Evolutionary conservation across 2,329 filamentous ascomycete genomes (phyloP), one percentile per base, ranked within the genome.

Genomic region (Trichoderma citrinoviride): DNA sequence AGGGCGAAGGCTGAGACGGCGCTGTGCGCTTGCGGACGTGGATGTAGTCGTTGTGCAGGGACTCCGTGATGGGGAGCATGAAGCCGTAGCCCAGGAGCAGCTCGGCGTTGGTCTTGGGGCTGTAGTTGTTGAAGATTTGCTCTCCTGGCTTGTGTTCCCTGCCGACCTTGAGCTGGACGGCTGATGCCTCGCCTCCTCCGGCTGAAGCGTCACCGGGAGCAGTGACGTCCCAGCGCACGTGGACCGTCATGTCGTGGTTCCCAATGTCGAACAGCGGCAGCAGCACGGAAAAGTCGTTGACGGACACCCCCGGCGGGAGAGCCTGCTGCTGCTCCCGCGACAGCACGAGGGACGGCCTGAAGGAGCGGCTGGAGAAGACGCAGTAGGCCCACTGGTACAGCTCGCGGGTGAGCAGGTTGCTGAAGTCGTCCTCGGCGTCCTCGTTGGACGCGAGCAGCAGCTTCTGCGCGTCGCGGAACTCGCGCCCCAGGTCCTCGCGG

Each of bases 21-120:
- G 25, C 40, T 0, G 61, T 73, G 33, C 79, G 77, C 71, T 82
- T 85, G 61, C 83, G 80, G 10, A 87, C 76, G 70, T 87, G 85
- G 0, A 84, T 74, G 70, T 87, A 87, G 72, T 87, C 85, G 69
- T 87, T 87, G 71, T 87, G 85, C 64, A 87, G 75, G 5, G 71
- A 73, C 0, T 76, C 73, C 0, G 78, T 79, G 61, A 80, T 76
- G 1, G 82, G 80, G 0, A 88, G 72, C 67, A 84, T 79, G 71
- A 89, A 89, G 2, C 86, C 86, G 70, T 90, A 90, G 0, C 83
- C 86, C 2, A 89, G 77, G 1, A 90, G 79, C 25, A 90, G 77
- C 76, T 91, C 88, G 65, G 88, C 89, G 70, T 92, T 93, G 7
- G 89, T 90, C 75, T 91, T 90, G 71, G 79, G 74, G 33, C 90